These are phyloP conservation scores for Udeniomyces megalosporus DNA, from an alignment of 768 basidiomycete species.

Conservation along the genomic window DNA sequence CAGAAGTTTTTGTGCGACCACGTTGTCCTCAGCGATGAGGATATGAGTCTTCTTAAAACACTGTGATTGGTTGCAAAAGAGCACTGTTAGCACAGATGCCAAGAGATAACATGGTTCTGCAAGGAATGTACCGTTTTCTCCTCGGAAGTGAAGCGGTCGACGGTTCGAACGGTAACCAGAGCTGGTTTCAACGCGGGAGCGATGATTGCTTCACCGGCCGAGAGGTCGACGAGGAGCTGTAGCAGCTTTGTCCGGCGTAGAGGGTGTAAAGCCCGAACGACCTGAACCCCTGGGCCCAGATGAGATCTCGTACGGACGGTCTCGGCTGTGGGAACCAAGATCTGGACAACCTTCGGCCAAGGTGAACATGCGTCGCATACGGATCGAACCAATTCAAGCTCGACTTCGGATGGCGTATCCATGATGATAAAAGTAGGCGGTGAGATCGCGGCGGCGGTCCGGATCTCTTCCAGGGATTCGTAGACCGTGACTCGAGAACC, in stretches of 20 bases:
- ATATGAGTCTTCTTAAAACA: constrained; percentile 44
- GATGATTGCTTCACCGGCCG: background rate
- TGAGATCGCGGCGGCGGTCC: no score
- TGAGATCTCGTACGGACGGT: background rate
- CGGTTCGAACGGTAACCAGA: constrained; percentile 40
- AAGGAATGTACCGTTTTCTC: constrained; percentile 29
- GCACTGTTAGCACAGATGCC: constrained; percentile 21
- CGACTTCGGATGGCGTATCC: constrained; percentile 48
- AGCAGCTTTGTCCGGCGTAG: background rate
- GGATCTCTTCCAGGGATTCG: constrained; percentile 14
- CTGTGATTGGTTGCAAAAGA: no score
- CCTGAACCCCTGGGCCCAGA: background rate
- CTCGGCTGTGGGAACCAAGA: constrained; percentile 51
- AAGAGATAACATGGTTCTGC: constrained; percentile 20
- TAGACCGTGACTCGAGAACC: constrained; percentile 39
- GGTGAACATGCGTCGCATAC: constrained; percentile 33
- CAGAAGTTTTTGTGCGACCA: constrained; percentile 50
- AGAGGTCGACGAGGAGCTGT: background rate
- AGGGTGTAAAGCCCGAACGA: background rate
- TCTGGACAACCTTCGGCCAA: constrained; percentile 48
- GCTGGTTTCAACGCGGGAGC: constrained; percentile 50
- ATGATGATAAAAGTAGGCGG: constrained; percentile 40
- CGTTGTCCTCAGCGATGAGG: constrained; percentile 62
- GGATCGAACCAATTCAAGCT: constrained; percentile 43
- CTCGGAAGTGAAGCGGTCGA: constrained; percentile 34